Base-by-base conservation (phyloP, 306 rosid genomes). In the Casuarina equisetifolia region DNA sequence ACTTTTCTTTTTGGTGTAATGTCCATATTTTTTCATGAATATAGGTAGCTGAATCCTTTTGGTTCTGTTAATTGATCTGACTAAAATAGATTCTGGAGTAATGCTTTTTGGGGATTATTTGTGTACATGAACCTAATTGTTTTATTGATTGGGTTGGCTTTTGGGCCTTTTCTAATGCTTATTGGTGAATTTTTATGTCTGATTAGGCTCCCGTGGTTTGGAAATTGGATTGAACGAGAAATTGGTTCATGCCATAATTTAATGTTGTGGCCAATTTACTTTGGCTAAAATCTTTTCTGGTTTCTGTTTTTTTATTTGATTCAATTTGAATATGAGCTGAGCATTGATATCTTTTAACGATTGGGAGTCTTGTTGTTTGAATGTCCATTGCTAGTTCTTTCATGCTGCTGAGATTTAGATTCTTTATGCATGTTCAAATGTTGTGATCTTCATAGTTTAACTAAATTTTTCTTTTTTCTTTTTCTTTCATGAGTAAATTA, bases 281-380 rank as follows among this genome's bases (percentile, higher is more conserved):
- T 62, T 63, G 43, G 45, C 38, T 63, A 13, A 63, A 2, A 44
- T 63, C 46, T 63, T 58, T 36, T 58, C 13, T 40, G 32, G n/a
- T 68, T 81, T 74, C 58, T 49, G 16, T 80, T 66, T 55, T 74
- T 12, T 61, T 75, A 57, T 39, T 42, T 4, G 42, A 54, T 72
- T 72, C 67, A 20, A 76, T 76, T 20, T n/a, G 54, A 75, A 9
- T 38, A 63, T 38, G 69, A 36, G 71, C 70, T 76, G 52, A 70
- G 58, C 81, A 62, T 66, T 75, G 15, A 54, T 68, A 69, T 64
- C 42, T 64, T 83, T 76, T 69, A 57, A 5, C 67, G 52, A 36
- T 44, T 25, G 45, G 48, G 44, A 62, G 44, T 39, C 17, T 45
- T 57, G n/a, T 25, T 70, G 40, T 57, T 74, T 76, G 51, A 46